Evolutionary conservation across 371 early-diverging fungal species (phyloP), one percentile per base, ranked within the genome.

Genomic region (Nematocida major): DNA sequence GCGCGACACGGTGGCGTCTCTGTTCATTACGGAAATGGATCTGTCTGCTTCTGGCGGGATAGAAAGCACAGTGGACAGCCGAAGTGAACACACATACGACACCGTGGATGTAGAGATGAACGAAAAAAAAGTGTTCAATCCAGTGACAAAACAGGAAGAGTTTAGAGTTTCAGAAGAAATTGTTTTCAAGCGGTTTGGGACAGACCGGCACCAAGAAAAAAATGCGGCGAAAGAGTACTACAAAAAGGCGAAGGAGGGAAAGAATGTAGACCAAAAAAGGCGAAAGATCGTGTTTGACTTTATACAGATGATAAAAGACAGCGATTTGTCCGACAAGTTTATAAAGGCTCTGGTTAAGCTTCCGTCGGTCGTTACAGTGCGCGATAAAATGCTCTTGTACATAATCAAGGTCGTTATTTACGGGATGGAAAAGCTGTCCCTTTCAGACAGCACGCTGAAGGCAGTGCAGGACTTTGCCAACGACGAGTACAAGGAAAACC

Each of bases 11-110:
- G 53, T 73, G 26, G 76, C 76, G 26, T 73, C 76, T 5, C 65
- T 73, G 4, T 73, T 73, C 48, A 24, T 73, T 9, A 73, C 76
- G 24, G 76, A 73, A 47, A 73, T 73, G 20, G 76, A 73, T 53
- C 36, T 69, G 20, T 36, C 66, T 1, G 13, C 20, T 7, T 13
- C 30, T 38, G 26, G n/a, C 15, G 47, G 36, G 13, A n/a, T 50
- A 1, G 22, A 18, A 30, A 26, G 42, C 2, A 59, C 36, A 28
- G 26, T 22, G 28, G 40, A 38, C 22, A 47, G 38, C 57, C 26
- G 45, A 30, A 32, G 20, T 22, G 20, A 28, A 2, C 0, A 39
- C 28, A 13, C 40, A 1, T 73, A 73, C 45, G 76, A 73, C 36
- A 50, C n/a, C 18, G 36, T 63, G 0, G 39, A 65, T 32, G 65